Conservation (phyloP, 768 basidiomycete genomes). For the Austroboletus eburneus region DNA sequence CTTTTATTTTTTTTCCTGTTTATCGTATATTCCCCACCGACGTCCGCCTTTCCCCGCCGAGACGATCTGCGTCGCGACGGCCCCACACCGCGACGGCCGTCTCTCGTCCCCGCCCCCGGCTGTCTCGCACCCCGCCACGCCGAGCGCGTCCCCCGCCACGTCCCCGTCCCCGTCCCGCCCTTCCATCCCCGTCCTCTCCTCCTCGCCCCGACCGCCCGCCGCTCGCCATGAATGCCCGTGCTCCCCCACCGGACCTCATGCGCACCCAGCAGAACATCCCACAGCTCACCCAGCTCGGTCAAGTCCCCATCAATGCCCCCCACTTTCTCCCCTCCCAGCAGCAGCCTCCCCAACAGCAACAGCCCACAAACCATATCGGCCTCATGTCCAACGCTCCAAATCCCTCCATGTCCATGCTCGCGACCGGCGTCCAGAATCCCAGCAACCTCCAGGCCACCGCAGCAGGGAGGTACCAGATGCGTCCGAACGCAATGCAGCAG, state of each 20-base stretch:
- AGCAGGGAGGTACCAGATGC: slow-evolving; percentile 32
- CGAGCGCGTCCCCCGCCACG: slow-evolving; percentile 1
- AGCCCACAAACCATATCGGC: slow-evolving; percentile 32
- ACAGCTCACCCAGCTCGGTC: slow-evolving; percentile 38
- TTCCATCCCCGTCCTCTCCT: slow-evolving; percentile 3
- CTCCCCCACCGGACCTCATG: slow-evolving; percentile 39
- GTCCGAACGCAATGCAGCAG: slow-evolving; percentile 36
- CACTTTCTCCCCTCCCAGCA: slow-evolving; percentile 39
- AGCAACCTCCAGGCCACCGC: slow-evolving; percentile 21
- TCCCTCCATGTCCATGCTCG: slow-evolving; percentile 39
- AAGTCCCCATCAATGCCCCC: slow-evolving; percentile 32
- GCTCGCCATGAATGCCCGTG: slow-evolving; percentile 46
- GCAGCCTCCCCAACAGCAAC: slow-evolving; percentile 34
- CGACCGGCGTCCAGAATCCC: slow-evolving; percentile 24
- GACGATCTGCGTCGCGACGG: slow-evolving; percentile 19
- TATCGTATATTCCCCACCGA: slow-evolving; percentile 9
- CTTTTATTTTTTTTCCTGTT: slow-evolving; percentile 15
- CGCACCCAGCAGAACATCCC: slow-evolving; percentile 39
- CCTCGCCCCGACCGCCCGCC: slow-evolving; percentile 1
- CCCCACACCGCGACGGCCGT: slow-evolving; percentile 8
- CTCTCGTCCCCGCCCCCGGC: slow-evolving; percentile 3
- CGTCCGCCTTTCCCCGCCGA: neutral
- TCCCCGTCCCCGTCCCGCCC: neutral
- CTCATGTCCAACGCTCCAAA: slow-evolving; percentile 34
- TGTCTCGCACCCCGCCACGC: neutral